phyloP scores from a whole-genome alignment of 1,284 basidiomycete species.

The Ganoderma resinaceum region DNA sequence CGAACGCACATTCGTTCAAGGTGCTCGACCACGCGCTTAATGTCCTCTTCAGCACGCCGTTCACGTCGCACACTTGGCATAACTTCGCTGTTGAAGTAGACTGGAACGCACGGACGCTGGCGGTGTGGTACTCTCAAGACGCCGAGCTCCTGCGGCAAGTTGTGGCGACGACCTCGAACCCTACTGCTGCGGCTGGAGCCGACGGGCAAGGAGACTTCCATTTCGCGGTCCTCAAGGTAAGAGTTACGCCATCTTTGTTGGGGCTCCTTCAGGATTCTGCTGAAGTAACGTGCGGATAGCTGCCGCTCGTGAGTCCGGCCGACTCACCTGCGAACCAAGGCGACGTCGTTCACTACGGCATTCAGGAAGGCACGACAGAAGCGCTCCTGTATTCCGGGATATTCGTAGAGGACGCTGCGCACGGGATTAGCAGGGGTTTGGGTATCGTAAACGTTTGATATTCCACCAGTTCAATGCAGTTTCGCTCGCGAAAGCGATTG shows the following conservation, averaged over 20 bases:
- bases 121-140: slow-evolving; percentile 57
- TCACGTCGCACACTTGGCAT: slow-evolving; percentile 56
- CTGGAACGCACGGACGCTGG: slow-evolving; percentile 58
- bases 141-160: slow-evolving; percentile 47
- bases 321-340: slow-evolving; percentile 54
- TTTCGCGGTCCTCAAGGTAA: slow-evolving; percentile 62
- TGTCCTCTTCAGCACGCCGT: slow-evolving; percentile 56
- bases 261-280: background rate
- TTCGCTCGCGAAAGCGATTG: no score
- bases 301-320: slow-evolving; percentile 57
- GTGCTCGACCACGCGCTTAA: slow-evolving; percentile 60
- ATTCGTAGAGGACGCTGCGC: slow-evolving; percentile 51
- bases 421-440: slow-evolving; percentile 31
- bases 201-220: slow-evolving; percentile 66
- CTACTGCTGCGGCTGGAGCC: slow-evolving; percentile 46
- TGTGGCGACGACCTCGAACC: slow-evolving; percentile 49
- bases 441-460: background rate
- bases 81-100: slow-evolving; percentile 67
- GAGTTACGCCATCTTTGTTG: slow-evolving; percentile 16
- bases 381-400: slow-evolving; percentile 63
- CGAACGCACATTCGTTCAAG: slow-evolving; percentile 54
- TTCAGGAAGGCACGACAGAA: slow-evolving; percentile 63
- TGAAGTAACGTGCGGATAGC: slow-evolving; percentile 40
- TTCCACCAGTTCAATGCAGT: background rate
- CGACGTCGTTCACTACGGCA: slow-evolving; percentile 63